Base-by-base conservation (phyloP, 768 basidiomycete species). In the Auricularia auricula-judae region DNA sequence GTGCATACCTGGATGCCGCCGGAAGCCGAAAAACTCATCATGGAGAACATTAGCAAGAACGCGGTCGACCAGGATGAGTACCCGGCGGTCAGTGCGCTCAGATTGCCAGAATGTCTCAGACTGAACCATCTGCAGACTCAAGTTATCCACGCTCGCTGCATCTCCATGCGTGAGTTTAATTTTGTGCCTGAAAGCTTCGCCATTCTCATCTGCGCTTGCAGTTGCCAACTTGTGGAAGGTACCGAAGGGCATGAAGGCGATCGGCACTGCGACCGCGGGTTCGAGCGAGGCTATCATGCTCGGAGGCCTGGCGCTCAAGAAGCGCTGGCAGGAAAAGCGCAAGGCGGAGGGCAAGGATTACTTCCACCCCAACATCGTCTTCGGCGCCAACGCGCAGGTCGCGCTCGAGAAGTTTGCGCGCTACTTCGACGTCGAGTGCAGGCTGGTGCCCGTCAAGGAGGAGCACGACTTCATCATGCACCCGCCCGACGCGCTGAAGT, bases 391-490 rank as follows among this genome's bases (percentile, higher is more conserved):
- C 68, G 86, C 86, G 2, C 86, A 88, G 67, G 86, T 87, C 59
- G 84, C 85, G 3, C 77, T 87, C 42, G 86, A 87, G 73, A 87
- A 86, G 73, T 87, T 86, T 66, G 87, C 86, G 56, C 66, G 66
- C n/a, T 71, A 75, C 67, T 76, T 75, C 59, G 78, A 79, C 64
- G 85, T 87, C 47, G 87, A 88, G 67, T 79, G 76, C 60, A 75
- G 86, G 10, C 78, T 86, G 4, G 86, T 88, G 1, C 87, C 87
- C 2, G 80, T 88, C 68, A 81, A 79, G 53, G 77, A 75, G n/a
- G 83, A 83, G 71, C 87, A 79, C 73, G 86, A 89, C 43, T 91
- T 93, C 68, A 84, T 89, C 63, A 86, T 95, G 71, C 87, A 88
- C 65, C 80, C 87, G 1, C 80, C 85, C 71, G 80, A 78, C 61